Percentiles rank a stretch among this genome's conserved stretches.
These are phyloP conservation scores for Phytophthora tentaculata DNA, from an alignment of 352 stramenopile genomes.

Conservation along the genomic window DNA sequence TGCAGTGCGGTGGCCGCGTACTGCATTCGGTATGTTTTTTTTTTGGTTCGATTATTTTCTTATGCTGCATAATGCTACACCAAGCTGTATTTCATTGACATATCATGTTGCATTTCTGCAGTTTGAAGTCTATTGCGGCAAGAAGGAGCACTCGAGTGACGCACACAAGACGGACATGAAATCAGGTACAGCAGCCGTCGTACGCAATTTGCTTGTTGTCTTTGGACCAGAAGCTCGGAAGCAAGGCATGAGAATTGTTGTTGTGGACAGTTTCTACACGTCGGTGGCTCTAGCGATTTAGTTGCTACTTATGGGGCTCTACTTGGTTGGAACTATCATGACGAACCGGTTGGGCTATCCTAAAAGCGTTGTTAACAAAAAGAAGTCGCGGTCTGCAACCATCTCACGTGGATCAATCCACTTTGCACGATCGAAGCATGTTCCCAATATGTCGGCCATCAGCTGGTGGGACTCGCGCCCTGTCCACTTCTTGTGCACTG, in stretches of 20 bases:
- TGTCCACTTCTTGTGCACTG: not conserved
- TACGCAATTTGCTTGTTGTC: not conserved
- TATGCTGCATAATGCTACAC: not conserved
- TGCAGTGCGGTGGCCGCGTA: not conserved
- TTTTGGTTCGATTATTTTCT: not conserved
- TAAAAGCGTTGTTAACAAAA: not conserved
- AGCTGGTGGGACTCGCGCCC: not conserved
- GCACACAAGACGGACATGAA: not conserved
- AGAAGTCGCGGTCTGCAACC: not conserved
- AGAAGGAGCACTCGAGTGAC: not conserved
- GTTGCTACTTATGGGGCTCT: not conserved
- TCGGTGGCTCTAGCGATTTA: not conserved
- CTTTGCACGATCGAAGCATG: not conserved
- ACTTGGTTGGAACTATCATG: not conserved
- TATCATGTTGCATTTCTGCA: not conserved
- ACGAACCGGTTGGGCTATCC: not conserved
- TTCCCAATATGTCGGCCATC: not conserved
- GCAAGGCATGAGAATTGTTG: not conserved
- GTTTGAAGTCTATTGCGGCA: not conserved
- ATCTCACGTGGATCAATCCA: not conserved
- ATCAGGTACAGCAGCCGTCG: not conserved
- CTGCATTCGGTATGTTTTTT: not conserved
- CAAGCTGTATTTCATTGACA: not conserved
- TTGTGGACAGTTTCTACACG: not conserved
- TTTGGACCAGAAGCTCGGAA: not conserved